Base-by-base conservation (phyloP, 2,329 filamentous ascomycete genomes). In the Graphiopsis chlorocephala region DNA sequence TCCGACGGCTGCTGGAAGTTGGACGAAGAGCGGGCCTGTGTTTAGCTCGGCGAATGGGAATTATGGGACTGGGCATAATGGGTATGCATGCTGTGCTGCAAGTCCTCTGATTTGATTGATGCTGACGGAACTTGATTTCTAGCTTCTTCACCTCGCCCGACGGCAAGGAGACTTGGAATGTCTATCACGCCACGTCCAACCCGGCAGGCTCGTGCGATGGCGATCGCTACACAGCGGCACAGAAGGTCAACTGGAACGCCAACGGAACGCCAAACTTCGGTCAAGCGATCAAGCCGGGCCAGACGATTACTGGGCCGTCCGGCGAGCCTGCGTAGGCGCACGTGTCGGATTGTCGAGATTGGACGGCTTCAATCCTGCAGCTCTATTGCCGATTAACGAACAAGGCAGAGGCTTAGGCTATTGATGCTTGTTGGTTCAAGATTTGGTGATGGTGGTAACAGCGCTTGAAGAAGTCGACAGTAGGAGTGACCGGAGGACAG, bases 81-180 rank as follows among this genome's bases (percentile, higher is more conserved):
- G 65, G 65, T 62, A 38, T 60, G 61, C 64, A 6, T 20, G 8
- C 11, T 56, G 2, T 14, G 10, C 15, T 52, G 25, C 2, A 1
- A 15, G 47, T 50, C 47, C 47, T 59, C n/a, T 12, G 6, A 10
- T 20, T 2, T 17, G 4, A 33, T 60, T 12, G 28, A 63, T 45
- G 8, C 62, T 58, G 20, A 45, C 35, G 8, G 26, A 59, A 1
- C 1, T 47, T 47, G 20, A 42, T 42, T 38, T 58, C 52, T 58
- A 83, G 82, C 2, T 87, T 87, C 78, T 86, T 88, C 75, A 76
- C 73, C 29, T 86, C 83, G 67, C 84, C 84, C 0, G 83, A 86
- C 66, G 83, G 79, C 3, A 80, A 75, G 0, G 79, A 86, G 72
- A 82, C 80, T 2, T 87, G 81, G 81, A 85, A 83, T 60, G 81